Conservation (phyloP, 768 basidiomycete species). For the Flagelloscypha sp. region DNA sequence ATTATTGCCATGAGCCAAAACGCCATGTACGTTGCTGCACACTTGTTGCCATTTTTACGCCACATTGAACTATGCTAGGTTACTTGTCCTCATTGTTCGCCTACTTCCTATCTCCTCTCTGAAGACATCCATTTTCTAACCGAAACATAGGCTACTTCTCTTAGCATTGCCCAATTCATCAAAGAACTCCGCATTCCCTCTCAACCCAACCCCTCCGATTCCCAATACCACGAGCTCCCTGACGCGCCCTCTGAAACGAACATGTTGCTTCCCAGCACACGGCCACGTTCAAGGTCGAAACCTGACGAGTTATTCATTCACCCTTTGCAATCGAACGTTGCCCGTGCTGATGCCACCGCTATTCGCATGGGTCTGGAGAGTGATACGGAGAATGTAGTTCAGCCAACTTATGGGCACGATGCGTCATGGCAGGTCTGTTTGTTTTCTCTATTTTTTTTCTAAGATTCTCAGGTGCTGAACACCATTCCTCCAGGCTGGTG, state of each 20-base stretch:
- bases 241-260: neutral
- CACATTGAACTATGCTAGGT: constrained; percentile 66
- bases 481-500: too few species aligned
- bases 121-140: constrained; percentile 1
- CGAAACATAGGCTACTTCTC: constrained; percentile 38
- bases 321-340: constrained; percentile 52
- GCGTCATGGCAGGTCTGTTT: too few species aligned
- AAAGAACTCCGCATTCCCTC: constrained; percentile 33
- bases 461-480: too few species aligned
- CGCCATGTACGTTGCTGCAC: too few species aligned
- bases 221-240: constrained; percentile 4
- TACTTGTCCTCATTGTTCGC: constrained; percentile 19
- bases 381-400: constrained; percentile 43
- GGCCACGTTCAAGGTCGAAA: constrained; percentile 44
- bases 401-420: too few species aligned
- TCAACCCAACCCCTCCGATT: constrained; percentile 14
- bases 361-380: constrained; percentile 43
- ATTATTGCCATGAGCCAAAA: constrained; percentile 66
- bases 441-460: too few species aligned
- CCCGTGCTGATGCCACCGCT: constrained; percentile 58
- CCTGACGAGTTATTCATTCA: constrained; percentile 57
- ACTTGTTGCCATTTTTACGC: too few species aligned
- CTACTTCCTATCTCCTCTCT: neutral
- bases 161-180: constrained; percentile 51
- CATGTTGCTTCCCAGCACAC: constrained; percentile 17